Base-by-base conservation (phyloP, 306 rosid species). In the Vicia faba region DNA sequence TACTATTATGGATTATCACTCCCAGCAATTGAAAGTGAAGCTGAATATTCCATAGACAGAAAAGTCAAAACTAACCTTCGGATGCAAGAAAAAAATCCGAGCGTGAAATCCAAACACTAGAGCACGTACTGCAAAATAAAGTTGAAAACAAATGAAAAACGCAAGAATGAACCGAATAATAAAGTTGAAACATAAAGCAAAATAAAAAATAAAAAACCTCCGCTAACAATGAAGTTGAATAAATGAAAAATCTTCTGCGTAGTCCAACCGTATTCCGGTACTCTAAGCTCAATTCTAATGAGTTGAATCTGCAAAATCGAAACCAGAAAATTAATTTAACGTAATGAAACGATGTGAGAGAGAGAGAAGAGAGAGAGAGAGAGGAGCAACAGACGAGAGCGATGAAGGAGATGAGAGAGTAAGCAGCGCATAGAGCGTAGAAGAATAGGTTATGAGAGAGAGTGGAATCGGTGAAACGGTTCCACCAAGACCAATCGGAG, bases 181-280 rank as follows among this genome's bases (percentile, higher is more conserved):
- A 19, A 48, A 15, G 9, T 9, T 16, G 7, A 25, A 40, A 69
- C 6, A 8, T 3, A 13, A 31, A 57, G 7, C 50, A 44, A 15
- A 54, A 29, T 5, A 1, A 5, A 35, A 12, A 9, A 9, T 51
- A n/a, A n/a, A 38, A 2, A 82, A 90, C 95, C 97, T 85, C 88
- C 95, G 71, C 87, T 91, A 20, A 91, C 92, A 61, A 91, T 72
- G 80, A 88, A 91, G 83, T 91, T 91, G 87, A 91, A 84, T 19
- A 91, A 89, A 84, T 91, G 97, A 66, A 91, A 91, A 68, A 88
- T 85, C 62, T 91, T 91, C 79, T 91, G 96, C 4, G 92, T 88
- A 1, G 97, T 91, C 96, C 97, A 91, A 20, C 95, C 95, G 41
- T 86, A 91, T 69, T 91, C 97, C 0, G 97, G 97, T 50, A 88